Base-by-base conservation (phyloP, 495 filamentous ascomycete species). In the Penicillium samsonianum region DNA sequence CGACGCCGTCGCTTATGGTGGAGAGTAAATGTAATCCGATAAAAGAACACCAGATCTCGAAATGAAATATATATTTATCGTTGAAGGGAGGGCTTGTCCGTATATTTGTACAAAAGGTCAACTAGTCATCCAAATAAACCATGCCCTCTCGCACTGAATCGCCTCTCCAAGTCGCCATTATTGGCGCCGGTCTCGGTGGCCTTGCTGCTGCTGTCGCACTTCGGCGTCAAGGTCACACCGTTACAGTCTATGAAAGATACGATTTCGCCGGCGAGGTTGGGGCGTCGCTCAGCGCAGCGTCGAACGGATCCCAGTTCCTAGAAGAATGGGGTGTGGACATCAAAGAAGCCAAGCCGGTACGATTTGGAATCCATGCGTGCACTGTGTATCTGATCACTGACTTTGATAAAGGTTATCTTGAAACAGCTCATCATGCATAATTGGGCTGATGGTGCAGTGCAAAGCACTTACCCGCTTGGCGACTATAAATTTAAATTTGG, bases 111-210 rank as follows among this genome's bases (percentile, higher is more conserved):
- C n/a, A n/a, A n/a, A n/a, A n/a, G n/a, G n/a, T n/a, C n/a, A n/a
- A n/a, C n/a, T n/a, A n/a, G n/a, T n/a, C n/a, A n/a, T n/a, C n/a
- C n/a, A n/a, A n/a, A n/a, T n/a, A n/a, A n/a, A n/a, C n/a, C 0
- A 65, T 65, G 63, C 63, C 63, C 43, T 58, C 63, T 37, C 63
- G 63, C 44, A 65, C 59, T 23, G 63, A 65, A 49, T 57, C 47
- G 7, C 63, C 59, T 14, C 63, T 65, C 37, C 59, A 62, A 46
- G 50, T 68, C 10, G 68, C 68, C 64, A 75, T 84, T 37, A 75
- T 83, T 16, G 82, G 81, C 14, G 82, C 77, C 8, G 81, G 82
- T 3, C 80, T 84, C 22, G 80, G 80, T n/a, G 81, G 82, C 12
- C 63, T 84, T 11, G 64, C 73, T 3, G 77, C 81, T 6, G 81